Base-by-base conservation (phyloP, 1,139 yeast species). In the Saccharomycopsis hybrid region DNA sequence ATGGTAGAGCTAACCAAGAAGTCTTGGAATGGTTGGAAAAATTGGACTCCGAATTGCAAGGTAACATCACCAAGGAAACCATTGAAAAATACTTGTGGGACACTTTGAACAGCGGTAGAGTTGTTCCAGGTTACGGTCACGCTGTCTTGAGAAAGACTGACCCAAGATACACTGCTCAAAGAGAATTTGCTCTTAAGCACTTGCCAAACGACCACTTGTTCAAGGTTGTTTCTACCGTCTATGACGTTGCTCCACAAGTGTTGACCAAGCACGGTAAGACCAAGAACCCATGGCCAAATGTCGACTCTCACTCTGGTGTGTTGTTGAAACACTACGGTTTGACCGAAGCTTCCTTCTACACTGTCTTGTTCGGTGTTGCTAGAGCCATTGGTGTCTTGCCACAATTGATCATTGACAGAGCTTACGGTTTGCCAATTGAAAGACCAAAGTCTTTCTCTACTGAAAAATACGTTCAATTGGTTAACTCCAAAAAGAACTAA, bases 241-340 rank as follows among this genome's bases (percentile, higher is more conserved):
- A 89, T 72, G 90, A 89, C 69, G 92, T 90, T 65, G 97, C 97
- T 57, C 97, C 97, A 68, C 85, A 80, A 63, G 97, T 90, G 56
- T 79, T 90, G 68, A 85, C 94, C 66, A 80, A 88, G 76, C 97
- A 90, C 72, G 97, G 97, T 72, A 90, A 90, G 81, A 89, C 97
- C 67, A 87, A 88, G 82, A 90, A 89, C 81, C 97, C 97, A 74
- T 89, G 92, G 92, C 97, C 97, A 72, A 90, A 90, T 71, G 97
- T 90, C 62, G 97, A 90, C 73, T 87, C 97, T 54, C 95, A 88
- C 74, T 89, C 97, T 50, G 97, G 97, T 75, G 96, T 90, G 60
- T 75, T 92, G 63, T 82, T 92, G 75, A 96, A 90, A 74, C 89
- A 92, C 81, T 92, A 90, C 76, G 97, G 97, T 60, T 80, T 92